These are phyloP conservation scores for Lotus japonicus DNA, from an alignment of 306 rosid genomes.

Conservation along the genomic window DNA sequence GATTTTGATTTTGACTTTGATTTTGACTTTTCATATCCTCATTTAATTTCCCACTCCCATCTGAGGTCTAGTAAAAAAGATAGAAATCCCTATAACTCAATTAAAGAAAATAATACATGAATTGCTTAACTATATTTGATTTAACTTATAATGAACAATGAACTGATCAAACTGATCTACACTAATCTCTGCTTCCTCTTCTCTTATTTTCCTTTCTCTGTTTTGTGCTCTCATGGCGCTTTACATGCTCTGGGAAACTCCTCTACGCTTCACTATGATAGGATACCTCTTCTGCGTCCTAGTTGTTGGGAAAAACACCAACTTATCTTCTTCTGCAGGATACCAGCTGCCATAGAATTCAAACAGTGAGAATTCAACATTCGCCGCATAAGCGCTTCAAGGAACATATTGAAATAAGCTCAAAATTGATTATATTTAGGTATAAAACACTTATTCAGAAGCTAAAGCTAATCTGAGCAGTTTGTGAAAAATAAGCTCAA, in stretches of 20 bases:
- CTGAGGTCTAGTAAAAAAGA: no score
- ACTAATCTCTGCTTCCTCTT: neutral
- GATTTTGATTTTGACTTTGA: no score
- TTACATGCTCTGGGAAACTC: neutral
- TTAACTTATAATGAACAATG: neutral
- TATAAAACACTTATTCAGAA: no score
- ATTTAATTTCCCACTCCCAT: no score
- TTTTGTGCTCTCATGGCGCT: neutral
- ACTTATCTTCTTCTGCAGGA: slow-evolving; percentile 89
- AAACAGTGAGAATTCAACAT: no score
- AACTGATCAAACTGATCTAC: slow-evolving; percentile 18
- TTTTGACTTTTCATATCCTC: no score
- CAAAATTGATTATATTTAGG: no score
- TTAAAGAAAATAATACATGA: neutral
- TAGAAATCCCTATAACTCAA: no score
- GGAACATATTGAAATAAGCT: no score
- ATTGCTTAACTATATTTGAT: neutral
- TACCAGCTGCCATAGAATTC: slow-evolving; percentile 50
- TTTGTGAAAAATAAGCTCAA: no score
- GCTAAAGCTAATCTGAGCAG: no score
- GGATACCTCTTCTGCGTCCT: slow-evolving; percentile 92
- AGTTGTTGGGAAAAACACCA: slow-evolving; percentile 93
- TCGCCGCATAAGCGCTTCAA: no score
- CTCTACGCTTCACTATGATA: slow-evolving; percentile 50
- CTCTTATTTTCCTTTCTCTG: neutral